Percentiles rank a stretch among this genome's conserved stretches.
phyloP scores from a whole-genome alignment of 2,329 filamentous ascomycete genomes.

The Pseudocercospora cruenta region DNA sequence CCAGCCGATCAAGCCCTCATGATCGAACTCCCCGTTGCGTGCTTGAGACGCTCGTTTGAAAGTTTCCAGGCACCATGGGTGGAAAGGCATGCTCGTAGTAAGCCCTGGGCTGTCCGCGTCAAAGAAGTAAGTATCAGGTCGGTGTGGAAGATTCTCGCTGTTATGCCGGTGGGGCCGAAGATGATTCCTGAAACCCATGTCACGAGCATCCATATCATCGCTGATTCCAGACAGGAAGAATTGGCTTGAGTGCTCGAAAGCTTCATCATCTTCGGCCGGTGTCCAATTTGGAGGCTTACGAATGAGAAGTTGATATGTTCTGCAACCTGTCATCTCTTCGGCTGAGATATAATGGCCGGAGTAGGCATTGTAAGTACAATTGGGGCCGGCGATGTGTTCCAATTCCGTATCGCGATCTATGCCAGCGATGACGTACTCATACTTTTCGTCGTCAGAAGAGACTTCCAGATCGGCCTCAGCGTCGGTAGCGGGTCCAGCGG shows the following conservation, averaged over 20 bases:
- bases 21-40: background rate
- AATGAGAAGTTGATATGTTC: slow-evolving; percentile 19
- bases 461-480: background rate
- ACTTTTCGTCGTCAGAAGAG: background rate
- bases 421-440: background rate
- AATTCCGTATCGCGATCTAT: background rate
- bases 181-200: background rate
- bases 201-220: slow-evolving; percentile 9
- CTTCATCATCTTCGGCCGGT: slow-evolving; percentile 10
- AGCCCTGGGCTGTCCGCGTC: background rate
- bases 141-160: slow-evolving; percentile 4
- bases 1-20: slow-evolving; percentile 16
- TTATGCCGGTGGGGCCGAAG: slow-evolving; percentile 5
- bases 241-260: slow-evolving; percentile 12
- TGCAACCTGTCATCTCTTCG: slow-evolving; percentile 21
- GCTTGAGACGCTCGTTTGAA: slow-evolving; percentile 13
- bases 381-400: slow-evolving; percentile 25
- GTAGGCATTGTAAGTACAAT: slow-evolving; percentile 16
- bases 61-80: slow-evolving; percentile 24
- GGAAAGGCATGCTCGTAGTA: slow-evolving; percentile 19
- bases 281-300: background rate
- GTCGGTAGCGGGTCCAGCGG: too few species aligned
- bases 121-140: background rate
- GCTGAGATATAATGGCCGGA: slow-evolving; percentile 18
- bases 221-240: slow-evolving; percentile 15